Conservation (phyloP, 2,329 filamentous ascomycete genomes). For the Ceratocystis lukuohia region DNA sequence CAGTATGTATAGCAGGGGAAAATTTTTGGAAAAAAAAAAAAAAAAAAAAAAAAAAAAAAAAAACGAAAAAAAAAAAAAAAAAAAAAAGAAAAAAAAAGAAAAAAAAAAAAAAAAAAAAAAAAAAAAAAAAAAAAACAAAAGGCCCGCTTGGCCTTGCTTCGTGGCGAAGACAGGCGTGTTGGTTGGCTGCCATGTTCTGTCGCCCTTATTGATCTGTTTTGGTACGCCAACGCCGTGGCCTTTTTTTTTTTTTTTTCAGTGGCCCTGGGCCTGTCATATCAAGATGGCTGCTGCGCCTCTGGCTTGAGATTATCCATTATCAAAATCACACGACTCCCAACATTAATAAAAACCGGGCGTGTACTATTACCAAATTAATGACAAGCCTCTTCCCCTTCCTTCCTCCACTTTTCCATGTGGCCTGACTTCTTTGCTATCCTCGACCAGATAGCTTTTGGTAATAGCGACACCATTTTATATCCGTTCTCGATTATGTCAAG, state of each 20-base stretch:
- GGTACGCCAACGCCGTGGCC: neutral
- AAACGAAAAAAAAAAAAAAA: no score
- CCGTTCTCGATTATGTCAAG: neutral
- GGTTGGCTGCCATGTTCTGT: neutral
- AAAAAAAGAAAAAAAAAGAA: neutral
- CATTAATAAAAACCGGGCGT: neutral
- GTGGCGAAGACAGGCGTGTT: neutral
- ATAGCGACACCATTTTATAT: neutral
- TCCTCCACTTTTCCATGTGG: neutral
- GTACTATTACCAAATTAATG: neutral
- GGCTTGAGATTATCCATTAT: neutral
- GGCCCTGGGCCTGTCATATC: neutral
- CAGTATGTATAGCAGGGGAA: neutral
- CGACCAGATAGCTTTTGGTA: neutral
- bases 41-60: neutral
- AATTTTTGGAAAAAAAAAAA: neutral
- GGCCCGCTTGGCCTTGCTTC: neutral
- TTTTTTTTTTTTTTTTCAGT: neutral
- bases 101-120: neutral
- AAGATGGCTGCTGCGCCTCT: no score
- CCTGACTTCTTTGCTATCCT: neutral
- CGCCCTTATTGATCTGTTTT: neutral
- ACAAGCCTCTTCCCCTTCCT: neutral
- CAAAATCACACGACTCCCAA: neutral
- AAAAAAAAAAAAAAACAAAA: neutral